A percentile compares a stretch with the other conserved stretches of the same genome.
phyloP scores from a whole-genome alignment of 2,329 filamentous ascomycete genomes.

The Lachnellula cervina region DNA sequence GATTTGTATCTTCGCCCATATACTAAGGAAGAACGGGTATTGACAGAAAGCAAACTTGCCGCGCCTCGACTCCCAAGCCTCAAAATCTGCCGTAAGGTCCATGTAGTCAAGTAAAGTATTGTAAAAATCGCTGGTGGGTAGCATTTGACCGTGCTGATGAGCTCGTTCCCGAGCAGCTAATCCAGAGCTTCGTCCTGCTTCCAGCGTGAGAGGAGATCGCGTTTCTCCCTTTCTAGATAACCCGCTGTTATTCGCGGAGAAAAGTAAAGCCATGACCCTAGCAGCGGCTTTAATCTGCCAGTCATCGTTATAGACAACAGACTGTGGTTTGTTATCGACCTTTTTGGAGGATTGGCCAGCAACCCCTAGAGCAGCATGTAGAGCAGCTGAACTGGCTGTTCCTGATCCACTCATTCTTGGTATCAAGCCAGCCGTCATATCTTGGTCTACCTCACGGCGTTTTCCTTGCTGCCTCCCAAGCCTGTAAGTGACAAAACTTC shows the following conservation, averaged over 20 bases:
- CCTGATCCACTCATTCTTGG: conserved; percentile 66
- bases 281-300: conserved; percentile 85
- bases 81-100: conserved; percentile 82
- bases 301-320: conserved; percentile 68
- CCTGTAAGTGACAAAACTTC: conserved; percentile 76
- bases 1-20: conserved; percentile 88
- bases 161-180: conserved; percentile 38
- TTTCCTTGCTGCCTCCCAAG: conserved; percentile 67
- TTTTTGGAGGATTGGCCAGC: conserved; percentile 47
- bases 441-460: conserved; percentile 53
- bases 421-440: conserved; percentile 63
- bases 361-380: conserved; percentile 70
- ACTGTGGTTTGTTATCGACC: conserved; percentile 49
- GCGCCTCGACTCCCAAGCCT: conserved; percentile 74
- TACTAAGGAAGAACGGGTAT: conserved; percentile 86
- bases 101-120: conserved; percentile 79
- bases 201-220: conserved; percentile 33
- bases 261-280: conserved; percentile 73
- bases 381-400: conserved; percentile 54
- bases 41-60: conserved; percentile 84
- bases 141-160: conserved; percentile 55
- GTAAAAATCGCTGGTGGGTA: conserved; percentile 83
- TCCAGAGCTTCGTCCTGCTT: conserved; percentile 34
- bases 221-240: conserved; percentile 36
- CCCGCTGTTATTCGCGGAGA: conserved; percentile 68